Percentiles rank a stretch among this genome's conserved stretches.
phyloP scores from a whole-genome alignment of 495 filamentous ascomycete species.

The Penicillium ucsense region DNA sequence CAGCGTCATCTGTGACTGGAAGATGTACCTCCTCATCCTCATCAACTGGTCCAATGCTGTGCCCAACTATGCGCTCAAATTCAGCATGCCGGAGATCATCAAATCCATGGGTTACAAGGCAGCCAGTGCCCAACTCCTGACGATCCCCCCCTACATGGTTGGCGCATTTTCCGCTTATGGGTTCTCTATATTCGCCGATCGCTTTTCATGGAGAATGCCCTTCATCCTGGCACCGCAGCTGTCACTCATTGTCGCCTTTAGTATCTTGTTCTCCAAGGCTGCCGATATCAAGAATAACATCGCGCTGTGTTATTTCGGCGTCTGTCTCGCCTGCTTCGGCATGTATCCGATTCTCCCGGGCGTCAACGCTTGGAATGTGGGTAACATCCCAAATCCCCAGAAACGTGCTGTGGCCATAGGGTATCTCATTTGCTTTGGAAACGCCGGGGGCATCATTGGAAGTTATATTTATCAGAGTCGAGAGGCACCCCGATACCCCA shows the following conservation, averaged over 20 bases:
- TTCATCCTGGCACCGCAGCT: slow-evolving; percentile 13
- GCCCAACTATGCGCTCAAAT: slow-evolving; percentile 39
- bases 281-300: slow-evolving; percentile 10
- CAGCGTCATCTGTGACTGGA: slow-evolving; percentile 10
- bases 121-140: slow-evolving; percentile 26
- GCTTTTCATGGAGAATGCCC: slow-evolving; percentile 19
- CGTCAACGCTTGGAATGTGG: slow-evolving; percentile 17
- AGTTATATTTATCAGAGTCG: slow-evolving; percentile 11
- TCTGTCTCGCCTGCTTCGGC: slow-evolving; percentile 13
- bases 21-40: slow-evolving; percentile 10
- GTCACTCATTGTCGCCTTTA: slow-evolving; percentile 7
- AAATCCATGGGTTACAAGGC: slow-evolving; percentile 34
- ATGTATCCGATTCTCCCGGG: slow-evolving; percentile 21
- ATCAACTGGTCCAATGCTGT: slow-evolving; percentile 19
- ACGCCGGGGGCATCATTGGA: slow-evolving; percentile 12
- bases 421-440: slow-evolving; percentile 13
- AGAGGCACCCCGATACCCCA: slow-evolving; percentile 13
- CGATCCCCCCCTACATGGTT: slow-evolving; percentile 18
- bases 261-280: slow-evolving; percentile 9
- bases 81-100: slow-evolving; percentile 44
- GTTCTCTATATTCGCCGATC: slow-evolving; percentile 12
- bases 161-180: slow-evolving; percentile 12
- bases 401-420: slow-evolving; percentile 17
- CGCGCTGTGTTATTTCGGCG: slow-evolving; percentile 14
- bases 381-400: slow-evolving; percentile 8